phyloP scores from a whole-genome alignment of 139 green algal genomes.

The Eudorina sp. region DNA sequence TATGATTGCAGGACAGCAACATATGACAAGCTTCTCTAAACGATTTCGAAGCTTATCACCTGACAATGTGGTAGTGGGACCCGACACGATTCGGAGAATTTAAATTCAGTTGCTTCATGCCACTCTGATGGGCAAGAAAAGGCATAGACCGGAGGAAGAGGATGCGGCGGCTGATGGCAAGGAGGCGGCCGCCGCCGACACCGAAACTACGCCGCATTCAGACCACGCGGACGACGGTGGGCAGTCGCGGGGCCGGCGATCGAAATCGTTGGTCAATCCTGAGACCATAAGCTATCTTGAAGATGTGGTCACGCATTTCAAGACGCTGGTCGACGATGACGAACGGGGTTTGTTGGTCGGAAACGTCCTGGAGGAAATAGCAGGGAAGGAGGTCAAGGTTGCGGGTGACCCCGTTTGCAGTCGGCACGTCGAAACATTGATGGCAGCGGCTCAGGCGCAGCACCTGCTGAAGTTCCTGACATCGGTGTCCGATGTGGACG shows the following conservation, averaged over 20 bases:
- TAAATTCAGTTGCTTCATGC: not conserved
- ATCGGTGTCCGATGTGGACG: slow-evolving; percentile 50
- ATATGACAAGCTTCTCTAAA: no score
- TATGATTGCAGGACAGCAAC: no score
- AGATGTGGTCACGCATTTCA: slow-evolving; percentile 70
- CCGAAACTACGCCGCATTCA: not conserved
- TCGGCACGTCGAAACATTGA: slow-evolving; percentile 77
- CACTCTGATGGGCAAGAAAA: not conserved
- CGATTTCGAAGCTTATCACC: no score
- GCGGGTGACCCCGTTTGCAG: slow-evolving; percentile 63
- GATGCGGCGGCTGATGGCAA: not conserved
- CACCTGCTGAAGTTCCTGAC: slow-evolving; percentile 65
- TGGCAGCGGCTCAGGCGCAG: slow-evolving; percentile 55
- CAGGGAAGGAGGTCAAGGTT: slow-evolving; percentile 51
- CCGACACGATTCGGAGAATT: not conserved
- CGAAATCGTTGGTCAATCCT: not conserved
- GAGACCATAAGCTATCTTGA: slow-evolving; percentile 43
- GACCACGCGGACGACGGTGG: not conserved
- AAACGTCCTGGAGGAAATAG: slow-evolving; percentile 79
- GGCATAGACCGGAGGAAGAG: not conserved
- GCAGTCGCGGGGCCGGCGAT: not conserved
- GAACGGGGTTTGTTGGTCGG: slow-evolving; percentile 72
- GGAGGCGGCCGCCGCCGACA: not conserved
- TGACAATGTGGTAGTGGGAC: not conserved
- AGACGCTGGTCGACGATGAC: slow-evolving; percentile 73